Evolutionary conservation across 169 alveolate genomes (phyloP).

Genomic region (Pseudocohnilembus persalinus): DNA sequence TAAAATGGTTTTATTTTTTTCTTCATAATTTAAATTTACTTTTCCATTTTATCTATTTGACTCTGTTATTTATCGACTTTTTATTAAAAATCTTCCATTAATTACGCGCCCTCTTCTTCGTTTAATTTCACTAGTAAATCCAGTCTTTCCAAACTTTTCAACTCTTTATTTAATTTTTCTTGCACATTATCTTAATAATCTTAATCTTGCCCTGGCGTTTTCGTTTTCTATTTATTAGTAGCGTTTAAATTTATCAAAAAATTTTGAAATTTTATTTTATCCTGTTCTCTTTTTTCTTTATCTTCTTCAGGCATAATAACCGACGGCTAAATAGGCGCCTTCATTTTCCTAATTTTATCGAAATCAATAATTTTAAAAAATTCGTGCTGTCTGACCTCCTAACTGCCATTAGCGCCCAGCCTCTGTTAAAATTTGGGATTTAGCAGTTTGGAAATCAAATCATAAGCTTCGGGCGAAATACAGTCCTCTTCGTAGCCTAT

Average conservation of each 20-base stretch:
- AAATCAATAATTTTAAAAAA: conserved; percentile 86
- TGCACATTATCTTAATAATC: neutral
- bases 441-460: conserved; percentile 26
- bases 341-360: conserved; percentile 50
- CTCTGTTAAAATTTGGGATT: conserved; percentile 67
- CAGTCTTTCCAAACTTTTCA: conserved; percentile 42
- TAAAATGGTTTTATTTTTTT: too few species aligned
- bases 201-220: neutral
- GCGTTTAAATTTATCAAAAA: conserved; percentile 6
- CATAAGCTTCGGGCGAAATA: conserved; percentile 35
- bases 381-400: conserved; percentile 85
- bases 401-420: conserved; percentile 71
- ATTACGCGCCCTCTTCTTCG: conserved; percentile 34
- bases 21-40: too few species aligned
- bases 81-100: neutral
- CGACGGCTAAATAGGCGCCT: conserved; percentile 77
- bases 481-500: conserved; percentile 37
- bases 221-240: neutral
- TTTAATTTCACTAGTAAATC: conserved; percentile 38
- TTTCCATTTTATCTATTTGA: too few species aligned
- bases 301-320: conserved; percentile 34
- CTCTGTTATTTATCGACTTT: too few species aligned
- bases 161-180: neutral
- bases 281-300: conserved; percentile 32
- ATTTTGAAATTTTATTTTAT: conserved; percentile 14